phyloP scores from a whole-genome alignment of 345 rosid genomes.

The Viola odorata region DNA sequence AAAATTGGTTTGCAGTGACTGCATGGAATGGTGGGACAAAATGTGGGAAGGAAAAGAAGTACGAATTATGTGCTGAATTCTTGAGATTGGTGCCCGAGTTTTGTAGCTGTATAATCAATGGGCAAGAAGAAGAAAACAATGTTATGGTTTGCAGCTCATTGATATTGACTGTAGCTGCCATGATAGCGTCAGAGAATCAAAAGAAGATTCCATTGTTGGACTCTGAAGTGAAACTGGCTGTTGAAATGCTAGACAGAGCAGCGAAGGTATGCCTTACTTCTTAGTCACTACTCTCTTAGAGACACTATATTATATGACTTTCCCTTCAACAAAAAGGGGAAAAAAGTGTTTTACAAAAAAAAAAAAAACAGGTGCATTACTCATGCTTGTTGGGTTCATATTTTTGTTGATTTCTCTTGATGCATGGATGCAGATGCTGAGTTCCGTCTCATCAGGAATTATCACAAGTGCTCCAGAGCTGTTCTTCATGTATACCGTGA shows the following conservation, averaged over 20 bases:
- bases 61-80: slow-evolving; percentile 60
- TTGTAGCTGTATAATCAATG: slow-evolving; percentile 33
- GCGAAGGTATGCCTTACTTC: slow-evolving; percentile 48
- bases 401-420: neutral
- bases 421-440: slow-evolving; percentile 44
- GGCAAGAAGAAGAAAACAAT: slow-evolving; percentile 44
- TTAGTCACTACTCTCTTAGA: too few species aligned
- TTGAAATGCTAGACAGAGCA: slow-evolving; percentile 66
- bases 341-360: too few species aligned
- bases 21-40: slow-evolving; percentile 79
- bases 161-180: slow-evolving; percentile 62
- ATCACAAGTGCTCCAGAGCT: slow-evolving; percentile 46
- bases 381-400: too few species aligned
- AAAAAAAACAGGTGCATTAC: too few species aligned
- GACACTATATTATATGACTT: too few species aligned
- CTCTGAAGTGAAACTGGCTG: slow-evolving; percentile 57
- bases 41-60: slow-evolving; percentile 68
- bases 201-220: slow-evolving; percentile 43
- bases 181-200: slow-evolving; percentile 66
- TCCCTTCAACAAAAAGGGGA: too few species aligned
- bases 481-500: slow-evolving; percentile 63
- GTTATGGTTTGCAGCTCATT: slow-evolving; percentile 61
- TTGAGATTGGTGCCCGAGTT: slow-evolving; percentile 60
- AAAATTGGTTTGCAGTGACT: slow-evolving; percentile 78
- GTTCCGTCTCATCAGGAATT: slow-evolving; percentile 27